Evolutionary conservation across 140 eudicot genomes (phyloP).

Genomic region (Anethum foeniculum): DNA sequence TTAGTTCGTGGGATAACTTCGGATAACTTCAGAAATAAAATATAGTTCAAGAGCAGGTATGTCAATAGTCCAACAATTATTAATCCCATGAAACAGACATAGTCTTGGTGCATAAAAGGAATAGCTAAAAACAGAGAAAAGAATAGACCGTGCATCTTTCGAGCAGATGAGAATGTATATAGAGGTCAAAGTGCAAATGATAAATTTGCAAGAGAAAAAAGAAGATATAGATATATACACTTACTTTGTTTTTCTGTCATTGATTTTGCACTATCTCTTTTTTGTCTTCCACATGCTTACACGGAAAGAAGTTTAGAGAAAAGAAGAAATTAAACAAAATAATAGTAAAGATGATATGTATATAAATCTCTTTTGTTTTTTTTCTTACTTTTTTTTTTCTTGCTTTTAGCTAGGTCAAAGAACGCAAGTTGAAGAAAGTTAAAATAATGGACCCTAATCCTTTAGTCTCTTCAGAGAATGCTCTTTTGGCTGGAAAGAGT

Average conservation of each 20-base stretch:
- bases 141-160: neutral
- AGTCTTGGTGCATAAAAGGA: neutral
- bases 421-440: constrained; percentile 49
- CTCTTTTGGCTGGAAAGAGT: constrained; percentile 60
- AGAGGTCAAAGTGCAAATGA: neutral
- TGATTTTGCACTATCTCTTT: neutral
- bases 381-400: constrained; percentile 12
- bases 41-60: neutral
- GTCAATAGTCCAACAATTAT: neutral
- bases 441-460: constrained; percentile 49
- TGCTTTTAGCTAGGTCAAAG: constrained; percentile 66
- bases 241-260: neutral
- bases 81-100: neutral
- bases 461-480: constrained; percentile 50
- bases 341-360: neutral
- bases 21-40: neutral
- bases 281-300: neutral
- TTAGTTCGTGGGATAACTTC: neutral
- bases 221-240: neutral
- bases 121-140: neutral
- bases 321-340: neutral
- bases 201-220: neutral
- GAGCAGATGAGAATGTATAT: constrained; percentile 2
- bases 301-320: neutral
- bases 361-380: neutral